Evolutionary conservation across 2,329 filamentous ascomycete species (phyloP).

Genomic region (Bipolaris sorokiniana): DNA sequence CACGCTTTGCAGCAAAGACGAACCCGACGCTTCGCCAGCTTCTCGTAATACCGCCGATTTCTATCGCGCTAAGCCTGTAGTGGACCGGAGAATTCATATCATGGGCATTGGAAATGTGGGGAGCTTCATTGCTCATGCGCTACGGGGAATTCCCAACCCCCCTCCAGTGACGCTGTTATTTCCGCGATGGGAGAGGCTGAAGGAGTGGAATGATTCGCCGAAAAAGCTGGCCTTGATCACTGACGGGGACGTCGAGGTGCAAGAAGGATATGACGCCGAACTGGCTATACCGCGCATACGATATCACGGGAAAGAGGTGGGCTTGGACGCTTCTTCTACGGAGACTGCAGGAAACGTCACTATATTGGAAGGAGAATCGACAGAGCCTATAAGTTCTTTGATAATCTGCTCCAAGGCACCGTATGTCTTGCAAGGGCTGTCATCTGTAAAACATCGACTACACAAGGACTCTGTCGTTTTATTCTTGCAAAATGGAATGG

Average conservation of each 20-base stretch:
- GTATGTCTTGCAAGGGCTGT: conserved; percentile 69
- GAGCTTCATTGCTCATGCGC: conserved; percentile 74
- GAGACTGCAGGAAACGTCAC: conserved; percentile 12
- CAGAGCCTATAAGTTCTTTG: conserved; percentile 70
- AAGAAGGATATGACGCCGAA: conserved; percentile 56
- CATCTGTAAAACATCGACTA: conserved; percentile 70
- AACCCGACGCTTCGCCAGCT: not conserved
- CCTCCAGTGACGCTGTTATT: conserved; percentile 84
- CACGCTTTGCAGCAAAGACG: conserved; percentile 26
- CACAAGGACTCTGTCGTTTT: conserved; percentile 72
- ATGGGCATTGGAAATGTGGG: conserved; percentile 84
- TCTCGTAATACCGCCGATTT: conserved; percentile 34
- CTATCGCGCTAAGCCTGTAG: conserved; percentile 39
- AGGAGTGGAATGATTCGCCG: conserved; percentile 55
- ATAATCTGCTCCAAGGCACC: conserved; percentile 80
- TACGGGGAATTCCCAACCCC: conserved; percentile 65
- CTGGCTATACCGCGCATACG: conserved; percentile 45
- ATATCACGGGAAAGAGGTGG: conserved; percentile 48
- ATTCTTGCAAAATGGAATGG: conserved; percentile 82
- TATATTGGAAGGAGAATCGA: conserved; percentile 35
- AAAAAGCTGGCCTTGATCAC: conserved; percentile 56
- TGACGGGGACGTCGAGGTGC: conserved; percentile 49
- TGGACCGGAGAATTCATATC: conserved; percentile 61
- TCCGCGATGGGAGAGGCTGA: conserved; percentile 58
- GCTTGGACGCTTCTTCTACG: conserved; percentile 15